phyloP scores from a whole-genome alignment of 345 rosid genomes.

The Noccaea bulbosa region DNA sequence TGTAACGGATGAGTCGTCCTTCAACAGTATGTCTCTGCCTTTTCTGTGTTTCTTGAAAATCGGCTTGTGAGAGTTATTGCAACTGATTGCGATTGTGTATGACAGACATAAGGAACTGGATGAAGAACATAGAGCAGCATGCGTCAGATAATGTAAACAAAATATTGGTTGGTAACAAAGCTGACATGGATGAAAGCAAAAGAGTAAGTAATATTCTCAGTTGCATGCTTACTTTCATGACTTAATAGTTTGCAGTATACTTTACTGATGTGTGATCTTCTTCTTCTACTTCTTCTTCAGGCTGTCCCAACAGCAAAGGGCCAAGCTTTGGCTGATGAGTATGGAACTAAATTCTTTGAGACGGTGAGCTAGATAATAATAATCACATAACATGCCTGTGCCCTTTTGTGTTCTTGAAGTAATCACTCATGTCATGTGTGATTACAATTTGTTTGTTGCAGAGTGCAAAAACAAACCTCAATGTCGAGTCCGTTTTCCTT shows the following conservation, averaged over 20 bases:
- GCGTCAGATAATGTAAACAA: slow-evolving; percentile 96
- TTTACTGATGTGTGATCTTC: background rate
- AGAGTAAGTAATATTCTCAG: slow-evolving; percentile 52
- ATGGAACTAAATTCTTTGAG: slow-evolving; percentile 63
- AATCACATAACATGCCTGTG: background rate
- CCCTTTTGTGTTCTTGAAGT: background rate
- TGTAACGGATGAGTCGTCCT: slow-evolving; percentile 92
- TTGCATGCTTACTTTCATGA: slow-evolving; percentile 17
- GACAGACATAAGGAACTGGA: slow-evolving; percentile 96
- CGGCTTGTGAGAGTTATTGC: slow-evolving; percentile 21
- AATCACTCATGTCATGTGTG: slow-evolving; percentile 27
- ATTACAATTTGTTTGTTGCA: slow-evolving; percentile 34
- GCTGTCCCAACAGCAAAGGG: slow-evolving; percentile 63
- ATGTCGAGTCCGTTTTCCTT: slow-evolving; percentile 65
- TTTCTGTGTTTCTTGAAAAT: background rate
- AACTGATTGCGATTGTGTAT: slow-evolving; percentile 10
- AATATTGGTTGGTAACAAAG: slow-evolving; percentile 95
- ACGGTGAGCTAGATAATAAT: slow-evolving; percentile 48
- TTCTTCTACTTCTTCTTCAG: slow-evolving; percentile 36
- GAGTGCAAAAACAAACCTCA: slow-evolving; percentile 64
- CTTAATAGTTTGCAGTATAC: background rate
- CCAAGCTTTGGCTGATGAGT: slow-evolving; percentile 65
- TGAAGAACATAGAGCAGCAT: slow-evolving; percentile 96
- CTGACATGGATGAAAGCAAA: slow-evolving; percentile 99
- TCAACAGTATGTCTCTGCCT: slow-evolving; percentile 64